Percentiles rank a stretch among this genome's conserved stretches.
These are phyloP conservation scores for Lipomyces japonicus DNA, from an alignment of 805 yeast genomes.

Conservation along the genomic window DNA sequence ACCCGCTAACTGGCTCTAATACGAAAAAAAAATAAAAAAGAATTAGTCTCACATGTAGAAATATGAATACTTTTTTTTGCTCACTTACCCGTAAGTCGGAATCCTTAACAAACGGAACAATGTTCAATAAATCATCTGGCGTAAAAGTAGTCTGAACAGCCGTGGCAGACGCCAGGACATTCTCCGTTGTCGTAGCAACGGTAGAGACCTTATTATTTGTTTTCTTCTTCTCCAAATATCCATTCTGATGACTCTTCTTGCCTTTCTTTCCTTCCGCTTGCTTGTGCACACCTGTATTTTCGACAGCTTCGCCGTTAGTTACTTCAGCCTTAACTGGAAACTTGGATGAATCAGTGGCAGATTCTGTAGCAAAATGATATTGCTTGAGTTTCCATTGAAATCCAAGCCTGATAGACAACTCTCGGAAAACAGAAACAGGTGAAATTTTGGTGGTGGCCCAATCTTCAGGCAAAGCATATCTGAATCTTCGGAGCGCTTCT, in stretches of 20 bases:
- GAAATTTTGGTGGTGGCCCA: slow-evolving; percentile 47
- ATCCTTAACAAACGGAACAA: slow-evolving; percentile 74
- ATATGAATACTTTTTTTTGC: neutral
- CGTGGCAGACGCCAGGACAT: neutral
- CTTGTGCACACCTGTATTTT: slow-evolving; percentile 1
- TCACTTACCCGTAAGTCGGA: slow-evolving; percentile 41
- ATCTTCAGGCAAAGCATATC: slow-evolving; percentile 50
- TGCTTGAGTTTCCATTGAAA: slow-evolving; percentile 68
- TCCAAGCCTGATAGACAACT: slow-evolving; percentile 73
- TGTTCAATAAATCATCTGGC: slow-evolving; percentile 59
- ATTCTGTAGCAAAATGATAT: slow-evolving; percentile 45
- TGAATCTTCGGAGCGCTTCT: slow-evolving; percentile 61
- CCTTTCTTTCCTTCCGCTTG: slow-evolving; percentile 7
- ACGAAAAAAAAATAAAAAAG: too few species aligned
- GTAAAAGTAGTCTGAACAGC: slow-evolving; percentile 43
- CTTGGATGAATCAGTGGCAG: slow-evolving; percentile 37
- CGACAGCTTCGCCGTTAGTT: slow-evolving; percentile 33
- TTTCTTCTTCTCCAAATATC: neutral
- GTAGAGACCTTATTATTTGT: neutral
- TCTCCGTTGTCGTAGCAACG: neutral
- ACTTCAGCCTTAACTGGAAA: too few species aligned
- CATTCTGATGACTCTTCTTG: slow-evolving; percentile 11
- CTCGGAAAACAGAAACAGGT: slow-evolving; percentile 56
- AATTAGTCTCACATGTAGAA: neutral
- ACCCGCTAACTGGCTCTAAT: slow-evolving; percentile 64